Evolutionary conservation across 2,329 filamentous ascomycete genomes (phyloP).

Genomic region (Mycocentrospora acerina): DNA sequence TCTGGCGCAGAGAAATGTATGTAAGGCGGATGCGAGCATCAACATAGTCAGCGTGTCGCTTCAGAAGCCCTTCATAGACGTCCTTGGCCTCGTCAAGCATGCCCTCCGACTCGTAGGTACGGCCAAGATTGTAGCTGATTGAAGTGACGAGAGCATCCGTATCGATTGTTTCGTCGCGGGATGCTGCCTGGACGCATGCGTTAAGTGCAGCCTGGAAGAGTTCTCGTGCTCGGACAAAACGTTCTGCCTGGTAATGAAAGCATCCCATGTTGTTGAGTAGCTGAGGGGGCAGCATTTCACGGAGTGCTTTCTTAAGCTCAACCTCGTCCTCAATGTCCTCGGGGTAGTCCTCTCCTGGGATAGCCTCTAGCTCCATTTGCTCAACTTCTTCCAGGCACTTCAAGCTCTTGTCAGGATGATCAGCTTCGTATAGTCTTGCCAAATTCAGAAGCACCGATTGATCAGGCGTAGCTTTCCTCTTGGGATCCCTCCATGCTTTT

Average conservation of each 20-base stretch:
- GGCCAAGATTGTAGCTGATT: slow-evolving; percentile 93
- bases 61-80: slow-evolving; percentile 82
- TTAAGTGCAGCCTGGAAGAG: slow-evolving; percentile 91
- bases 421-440: slow-evolving; percentile 83
- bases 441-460: slow-evolving; percentile 88
- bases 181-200: slow-evolving; percentile 79
- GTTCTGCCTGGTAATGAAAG: slow-evolving; percentile 88
- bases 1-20: slow-evolving; percentile 81
- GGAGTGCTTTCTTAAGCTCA: slow-evolving; percentile 62
- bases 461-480: slow-evolving; percentile 79
- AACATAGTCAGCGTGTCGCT: slow-evolving; percentile 86
- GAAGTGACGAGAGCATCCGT: slow-evolving; percentile 91
- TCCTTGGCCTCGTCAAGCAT: slow-evolving; percentile 80
- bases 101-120: slow-evolving; percentile 86
- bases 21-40: slow-evolving; percentile 87
- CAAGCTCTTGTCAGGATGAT: slow-evolving; percentile 84
- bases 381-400: slow-evolving; percentile 92
- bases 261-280: slow-evolving; percentile 97
- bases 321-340: slow-evolving; percentile 49
- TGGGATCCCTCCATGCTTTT: slow-evolving; percentile 87
- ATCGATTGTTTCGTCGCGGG: slow-evolving; percentile 74
- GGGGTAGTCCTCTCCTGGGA: slow-evolving; percentile 70
- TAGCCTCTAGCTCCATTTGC: slow-evolving; percentile 79
- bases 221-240: slow-evolving; percentile 75
- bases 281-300: slow-evolving; percentile 82